Base-by-base conservation (phyloP, 306 rosid species). In the Cucurbita ficifolia region DNA sequence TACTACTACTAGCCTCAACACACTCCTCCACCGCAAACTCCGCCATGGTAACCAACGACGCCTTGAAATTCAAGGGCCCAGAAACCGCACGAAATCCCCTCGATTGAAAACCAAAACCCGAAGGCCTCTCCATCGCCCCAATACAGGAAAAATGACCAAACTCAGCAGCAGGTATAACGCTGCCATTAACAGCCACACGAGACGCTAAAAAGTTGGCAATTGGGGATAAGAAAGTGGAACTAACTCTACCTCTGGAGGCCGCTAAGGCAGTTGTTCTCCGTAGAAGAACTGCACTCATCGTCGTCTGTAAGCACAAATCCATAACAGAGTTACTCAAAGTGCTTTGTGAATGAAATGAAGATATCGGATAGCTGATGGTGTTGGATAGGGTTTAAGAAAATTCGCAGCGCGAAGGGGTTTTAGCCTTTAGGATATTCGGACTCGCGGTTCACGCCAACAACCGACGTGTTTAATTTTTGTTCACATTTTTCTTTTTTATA, bases 21-120 rank as follows among this genome's bases (percentile, higher is more conserved):
- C 81, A 80, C 38, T 83, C 88, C 5, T 62, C 96, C 0, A 87
- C 87, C 5, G 99, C 96, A 49, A 14, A 84, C 75, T 81, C 90
- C 0, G 89, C 88, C 3, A 16, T 77, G 42, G 84, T 75, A 21
- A 72, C 60, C 68, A 78, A n/a, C 36, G 97, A 89, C 6, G 92
- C 81, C 22, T 77, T 84, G 51, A 81, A 89, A 79, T 43, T 73
- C 82, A 91, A 81, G 5, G 88, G 85, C 61, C 81, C 76, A 13
- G 89, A 54, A 24, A 58, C 80, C 19, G 83, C 72, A 74, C 88
- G 96, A 33, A 95, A 85, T 75, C 73, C 58, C 18, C 84, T 77
- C 13, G 76, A 76, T 59, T 21, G 79, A 45, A 55, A 63, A 72
- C 72, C 77, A 36, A 69, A 79, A 72, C 77, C 78, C 29, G 36